A percentile compares a stretch with the other conserved stretches of the same genome.
phyloP scores from a whole-genome alignment of 805 yeast species.

The Lipomyces lipofer region DNA sequence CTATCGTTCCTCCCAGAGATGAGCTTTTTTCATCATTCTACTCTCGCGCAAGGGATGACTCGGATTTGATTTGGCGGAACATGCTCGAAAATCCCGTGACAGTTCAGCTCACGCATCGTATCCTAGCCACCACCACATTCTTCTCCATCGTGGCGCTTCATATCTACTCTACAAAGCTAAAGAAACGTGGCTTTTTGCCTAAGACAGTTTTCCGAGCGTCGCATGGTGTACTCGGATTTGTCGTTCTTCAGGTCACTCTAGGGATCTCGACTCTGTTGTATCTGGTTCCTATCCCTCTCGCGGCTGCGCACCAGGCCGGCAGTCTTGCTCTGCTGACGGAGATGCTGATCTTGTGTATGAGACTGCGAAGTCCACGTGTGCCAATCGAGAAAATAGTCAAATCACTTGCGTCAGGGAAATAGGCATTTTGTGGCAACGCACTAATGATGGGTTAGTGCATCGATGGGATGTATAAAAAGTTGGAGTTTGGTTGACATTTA shows the following conservation, averaged over 20 bases:
- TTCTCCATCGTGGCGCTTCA: slow-evolving; percentile 51
- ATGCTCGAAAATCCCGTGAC: slow-evolving; percentile 93
- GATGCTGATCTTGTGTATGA: slow-evolving; percentile 61
- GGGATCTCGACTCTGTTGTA: slow-evolving; percentile 86
- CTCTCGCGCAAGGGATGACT: slow-evolving; percentile 62
- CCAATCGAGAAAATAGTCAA: no score
- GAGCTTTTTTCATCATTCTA: slow-evolving; percentile 78
- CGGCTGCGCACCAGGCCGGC: slow-evolving; percentile 97
- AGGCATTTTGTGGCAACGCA: no score
- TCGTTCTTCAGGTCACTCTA: slow-evolving; percentile 73
- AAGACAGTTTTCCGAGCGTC: slow-evolving; percentile 55
- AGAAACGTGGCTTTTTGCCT: slow-evolving; percentile 49
- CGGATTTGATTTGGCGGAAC: slow-evolving; percentile 89
- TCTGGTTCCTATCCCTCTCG: slow-evolving; percentile 88
- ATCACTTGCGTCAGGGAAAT: no score
- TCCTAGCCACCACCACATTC: slow-evolving; percentile 80
- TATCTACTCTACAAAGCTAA: slow-evolving; percentile 50
- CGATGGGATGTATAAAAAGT: no score
- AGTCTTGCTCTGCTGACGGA: slow-evolving; percentile 85
- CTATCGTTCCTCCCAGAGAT: slow-evolving; percentile 67
- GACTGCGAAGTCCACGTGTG: slow-evolving; percentile 42
- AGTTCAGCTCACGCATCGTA: slow-evolving; percentile 88
- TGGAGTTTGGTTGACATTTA: no score
- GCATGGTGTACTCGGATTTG: slow-evolving; percentile 79
- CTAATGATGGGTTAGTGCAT: no score